Evolutionary conservation across 2,329 filamentous ascomycete species (phyloP).

Genomic region (Arthroderma uncinatum): DNA sequence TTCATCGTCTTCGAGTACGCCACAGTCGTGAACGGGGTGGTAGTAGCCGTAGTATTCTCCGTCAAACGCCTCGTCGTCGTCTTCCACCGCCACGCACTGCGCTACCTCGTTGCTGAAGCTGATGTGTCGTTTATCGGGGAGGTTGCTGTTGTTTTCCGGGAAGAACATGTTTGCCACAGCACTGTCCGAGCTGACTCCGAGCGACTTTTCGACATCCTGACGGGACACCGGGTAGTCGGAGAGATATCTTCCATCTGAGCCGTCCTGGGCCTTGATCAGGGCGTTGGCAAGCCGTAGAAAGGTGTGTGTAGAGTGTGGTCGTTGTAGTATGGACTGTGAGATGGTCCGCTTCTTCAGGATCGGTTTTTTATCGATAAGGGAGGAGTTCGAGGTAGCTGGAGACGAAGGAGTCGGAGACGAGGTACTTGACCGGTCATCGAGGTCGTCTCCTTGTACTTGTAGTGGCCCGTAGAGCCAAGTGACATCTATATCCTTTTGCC

Average conservation of each 20-base stretch:
- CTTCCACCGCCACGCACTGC: constrained; percentile 88
- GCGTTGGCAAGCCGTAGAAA: constrained; percentile 81
- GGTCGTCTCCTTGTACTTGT: constrained; percentile 47
- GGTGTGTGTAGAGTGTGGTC: constrained; percentile 77
- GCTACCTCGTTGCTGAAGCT: constrained; percentile 94
- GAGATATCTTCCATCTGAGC: constrained; percentile 43
- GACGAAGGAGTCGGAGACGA: constrained; percentile 50
- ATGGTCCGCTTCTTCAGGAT: constrained; percentile 95
- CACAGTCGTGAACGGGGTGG: constrained; percentile 33
- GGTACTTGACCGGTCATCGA: constrained; percentile 43
- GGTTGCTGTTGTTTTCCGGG: not conserved
- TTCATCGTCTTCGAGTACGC: constrained; percentile 40
- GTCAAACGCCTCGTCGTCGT: constrained; percentile 41
- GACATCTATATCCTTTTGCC: constrained; percentile 94
- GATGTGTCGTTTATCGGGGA: constrained; percentile 58
- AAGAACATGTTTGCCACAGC: not conserved
- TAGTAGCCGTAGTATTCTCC: constrained; percentile 25
- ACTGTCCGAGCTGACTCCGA: constrained; percentile 1
- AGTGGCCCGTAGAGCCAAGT: constrained; percentile 95
- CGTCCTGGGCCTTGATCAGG: constrained; percentile 71
- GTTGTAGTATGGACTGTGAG: constrained; percentile 88
- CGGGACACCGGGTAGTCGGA: constrained; percentile 49
- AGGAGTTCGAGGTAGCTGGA: not conserved
- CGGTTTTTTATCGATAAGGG: constrained; percentile 58
- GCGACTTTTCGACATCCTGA: constrained; percentile 57